phyloP scores from a whole-genome alignment of 495 filamentous ascomycete species.

The Elasticomyces elasticus region DNA sequence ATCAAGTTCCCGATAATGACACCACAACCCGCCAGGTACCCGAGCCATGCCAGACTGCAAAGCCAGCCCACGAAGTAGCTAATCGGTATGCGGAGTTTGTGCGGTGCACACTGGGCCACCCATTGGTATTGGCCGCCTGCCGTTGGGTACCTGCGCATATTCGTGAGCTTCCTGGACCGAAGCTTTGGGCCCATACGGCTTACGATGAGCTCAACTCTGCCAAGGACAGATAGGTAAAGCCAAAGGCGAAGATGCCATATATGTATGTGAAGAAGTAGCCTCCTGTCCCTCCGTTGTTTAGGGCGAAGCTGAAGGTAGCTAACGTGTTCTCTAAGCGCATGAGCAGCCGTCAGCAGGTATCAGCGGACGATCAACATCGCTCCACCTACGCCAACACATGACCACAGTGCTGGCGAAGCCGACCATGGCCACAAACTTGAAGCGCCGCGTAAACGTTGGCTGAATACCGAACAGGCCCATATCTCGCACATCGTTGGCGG shows the following conservation, averaged over 20 bases:
- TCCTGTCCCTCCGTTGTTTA: slow-evolving; percentile 9
- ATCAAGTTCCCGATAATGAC: slow-evolving; percentile 10
- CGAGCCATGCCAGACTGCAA: slow-evolving; percentile 22
- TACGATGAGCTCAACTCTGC: not conserved
- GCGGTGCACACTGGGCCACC: slow-evolving; percentile 38
- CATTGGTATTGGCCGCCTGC: slow-evolving; percentile 41
- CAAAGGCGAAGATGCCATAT: slow-evolving; percentile 2
- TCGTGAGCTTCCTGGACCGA: too few species aligned
- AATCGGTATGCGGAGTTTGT: slow-evolving; percentile 27
- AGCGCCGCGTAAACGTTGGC: not conserved
- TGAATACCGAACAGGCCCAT: not conserved
- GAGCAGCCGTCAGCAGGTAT: too few species aligned
- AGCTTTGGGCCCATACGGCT: too few species aligned
- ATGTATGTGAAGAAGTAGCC: slow-evolving; percentile 4
- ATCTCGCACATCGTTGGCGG: not conserved
- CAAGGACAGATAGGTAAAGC: not conserved
- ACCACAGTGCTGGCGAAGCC: slow-evolving; percentile 5
- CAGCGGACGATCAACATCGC: too few species aligned
- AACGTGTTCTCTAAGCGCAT: slow-evolving; percentile 7
- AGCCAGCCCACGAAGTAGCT: slow-evolving; percentile 37
- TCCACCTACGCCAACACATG: not conserved
- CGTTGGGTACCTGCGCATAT: not conserved
- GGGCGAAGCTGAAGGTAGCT: not conserved
- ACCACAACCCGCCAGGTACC: not conserved
- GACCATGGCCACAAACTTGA: slow-evolving; percentile 10